Evolutionary conservation across 2,329 filamentous ascomycete genomes (phyloP).

Genomic region (Epichloe gansuensis): DNA sequence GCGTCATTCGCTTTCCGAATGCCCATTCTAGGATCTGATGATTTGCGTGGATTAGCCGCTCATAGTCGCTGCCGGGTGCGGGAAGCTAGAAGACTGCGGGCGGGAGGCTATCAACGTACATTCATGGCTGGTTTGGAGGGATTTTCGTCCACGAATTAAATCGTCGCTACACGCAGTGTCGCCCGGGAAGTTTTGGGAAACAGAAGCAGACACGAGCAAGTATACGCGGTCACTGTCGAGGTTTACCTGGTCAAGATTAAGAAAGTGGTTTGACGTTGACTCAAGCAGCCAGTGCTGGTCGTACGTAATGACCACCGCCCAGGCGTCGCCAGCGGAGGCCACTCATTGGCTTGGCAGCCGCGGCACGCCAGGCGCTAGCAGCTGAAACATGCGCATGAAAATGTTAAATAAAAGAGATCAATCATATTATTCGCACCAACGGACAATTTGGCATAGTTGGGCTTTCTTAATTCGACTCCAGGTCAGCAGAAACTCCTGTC

Average conservation of each 20-base stretch:
- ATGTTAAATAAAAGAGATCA: too few relatives aligned
- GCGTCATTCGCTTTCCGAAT: conserved; percentile 98
- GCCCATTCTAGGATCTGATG: conserved; percentile 91
- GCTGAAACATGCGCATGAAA: too few relatives aligned
- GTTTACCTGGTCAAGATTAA: conserved; percentile 3
- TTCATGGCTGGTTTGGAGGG: conserved; percentile 36
- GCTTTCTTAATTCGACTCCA: too few relatives aligned
- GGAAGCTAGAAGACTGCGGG: neutral
- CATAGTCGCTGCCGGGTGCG: neutral
- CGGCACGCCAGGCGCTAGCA: neutral
- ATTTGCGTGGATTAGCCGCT: conserved; percentile 8
- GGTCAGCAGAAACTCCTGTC: too few relatives aligned
- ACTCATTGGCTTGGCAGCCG: conserved; percentile 6
- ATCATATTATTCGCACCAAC: too few relatives aligned
- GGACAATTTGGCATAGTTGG: too few relatives aligned
- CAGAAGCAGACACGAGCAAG: neutral
- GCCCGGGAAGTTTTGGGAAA: neutral
- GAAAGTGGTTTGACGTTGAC: neutral
- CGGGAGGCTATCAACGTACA: conserved; percentile 26
- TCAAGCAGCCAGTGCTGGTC: neutral
- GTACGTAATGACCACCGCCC: conserved; percentile 1
- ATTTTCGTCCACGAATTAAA: neutral
- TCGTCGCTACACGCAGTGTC: neutral
- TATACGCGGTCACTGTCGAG: neutral
- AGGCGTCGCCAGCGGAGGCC: neutral